Percentiles rank a stretch among this genome's conserved stretches.
Conservation (phyloP, 2,329 filamentous ascomycete species). For the Xylariaceae sp. region DNA sequence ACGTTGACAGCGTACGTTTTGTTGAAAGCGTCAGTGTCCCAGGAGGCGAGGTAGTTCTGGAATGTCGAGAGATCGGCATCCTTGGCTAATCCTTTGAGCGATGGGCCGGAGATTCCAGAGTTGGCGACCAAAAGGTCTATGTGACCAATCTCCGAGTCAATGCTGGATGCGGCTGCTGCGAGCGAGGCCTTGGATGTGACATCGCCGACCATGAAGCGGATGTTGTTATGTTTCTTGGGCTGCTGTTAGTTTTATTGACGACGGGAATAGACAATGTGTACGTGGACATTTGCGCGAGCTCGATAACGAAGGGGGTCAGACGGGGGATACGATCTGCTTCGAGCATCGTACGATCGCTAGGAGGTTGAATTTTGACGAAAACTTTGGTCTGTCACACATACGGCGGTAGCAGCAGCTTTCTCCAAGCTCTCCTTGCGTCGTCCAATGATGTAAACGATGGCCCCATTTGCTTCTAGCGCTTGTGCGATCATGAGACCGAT, state of each 20-base stretch:
- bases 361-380: too few species aligned
- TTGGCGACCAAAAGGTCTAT: conserved; percentile 55
- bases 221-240: conserved; percentile 27
- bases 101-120: conserved; percentile 46
- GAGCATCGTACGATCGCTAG: too few species aligned
- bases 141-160: conserved; percentile 45
- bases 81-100: conserved; percentile 37
- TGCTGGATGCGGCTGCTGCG: conserved; percentile 53
- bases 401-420: conserved; percentile 33
- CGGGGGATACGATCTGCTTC: background rate
- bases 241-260: conserved; percentile 9
- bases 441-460: conserved; percentile 49
- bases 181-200: conserved; percentile 40
- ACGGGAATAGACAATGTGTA: conserved; percentile 1
- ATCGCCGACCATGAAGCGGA: conserved; percentile 29
- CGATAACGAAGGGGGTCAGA: conserved; percentile 6
- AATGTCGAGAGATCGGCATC: conserved; percentile 17
- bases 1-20: conserved; percentile 57
- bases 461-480: conserved; percentile 47
- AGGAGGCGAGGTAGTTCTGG: conserved; percentile 13
- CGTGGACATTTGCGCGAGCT: conserved; percentile 1
- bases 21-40: conserved; percentile 50
- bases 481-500: conserved; percentile 49
- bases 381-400: conserved; percentile 13
- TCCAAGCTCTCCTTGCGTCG: conserved; percentile 42